These are phyloP conservation scores for Aspergillus melleus DNA, from an alignment of 2,329 filamentous ascomycete genomes.

Conservation along the genomic window DNA sequence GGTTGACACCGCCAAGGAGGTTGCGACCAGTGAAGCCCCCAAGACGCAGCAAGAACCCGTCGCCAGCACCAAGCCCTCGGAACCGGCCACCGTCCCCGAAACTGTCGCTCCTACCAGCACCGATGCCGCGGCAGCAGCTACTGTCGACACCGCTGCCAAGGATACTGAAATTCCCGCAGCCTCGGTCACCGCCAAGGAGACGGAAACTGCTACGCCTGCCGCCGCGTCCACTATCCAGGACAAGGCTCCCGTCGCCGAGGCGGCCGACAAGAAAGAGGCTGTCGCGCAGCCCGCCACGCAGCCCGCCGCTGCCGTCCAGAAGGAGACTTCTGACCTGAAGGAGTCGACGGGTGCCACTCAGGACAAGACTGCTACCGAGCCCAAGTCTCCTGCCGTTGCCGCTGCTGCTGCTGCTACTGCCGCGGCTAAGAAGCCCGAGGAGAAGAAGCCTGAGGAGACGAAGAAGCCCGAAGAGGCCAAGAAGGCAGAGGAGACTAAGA, in stretches of 20 bases:
- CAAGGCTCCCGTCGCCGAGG: constrained; percentile 3
- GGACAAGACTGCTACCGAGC: neutral
- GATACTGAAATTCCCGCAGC: constrained; percentile 14
- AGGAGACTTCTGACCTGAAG: neutral
- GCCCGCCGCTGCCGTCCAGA: neutral
- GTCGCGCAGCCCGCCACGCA: neutral
- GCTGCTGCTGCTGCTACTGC: neutral
- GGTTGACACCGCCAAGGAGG: constrained; percentile 9
- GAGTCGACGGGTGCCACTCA: neutral
- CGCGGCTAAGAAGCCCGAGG: constrained; percentile 1
- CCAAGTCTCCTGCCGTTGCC: neutral
- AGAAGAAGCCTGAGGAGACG: neutral
- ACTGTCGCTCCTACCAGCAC: constrained; percentile 14
- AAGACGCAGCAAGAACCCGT: constrained; percentile 11
- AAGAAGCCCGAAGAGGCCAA: constrained; percentile 9
- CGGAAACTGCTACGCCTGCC: constrained; percentile 8
- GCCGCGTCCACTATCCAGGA: constrained; percentile 3
- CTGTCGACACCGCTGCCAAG: constrained; percentile 19
- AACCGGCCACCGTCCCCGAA: constrained; percentile 7
- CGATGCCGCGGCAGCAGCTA: constrained; percentile 16
- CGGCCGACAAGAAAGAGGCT: neutral
- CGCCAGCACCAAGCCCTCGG: constrained; percentile 14
- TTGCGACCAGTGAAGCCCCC: constrained; percentile 12
- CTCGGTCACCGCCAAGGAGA: constrained; percentile 1
- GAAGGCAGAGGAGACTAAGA: neutral